These are phyloP conservation scores for Chalciporus pseudorubinellus DNA, from an alignment of 768 basidiomycete genomes.

Conservation along the genomic window DNA sequence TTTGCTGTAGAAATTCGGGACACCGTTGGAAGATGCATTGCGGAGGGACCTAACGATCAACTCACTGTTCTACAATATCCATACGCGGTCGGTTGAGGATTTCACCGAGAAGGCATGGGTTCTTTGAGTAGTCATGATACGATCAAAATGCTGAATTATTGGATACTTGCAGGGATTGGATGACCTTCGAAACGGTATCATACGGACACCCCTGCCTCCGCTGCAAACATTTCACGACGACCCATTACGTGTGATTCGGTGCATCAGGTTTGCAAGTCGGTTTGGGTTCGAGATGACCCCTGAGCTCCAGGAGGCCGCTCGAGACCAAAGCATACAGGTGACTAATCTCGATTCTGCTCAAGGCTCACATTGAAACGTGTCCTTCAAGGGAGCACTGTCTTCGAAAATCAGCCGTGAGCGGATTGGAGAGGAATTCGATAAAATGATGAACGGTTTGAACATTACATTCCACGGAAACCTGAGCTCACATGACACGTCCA, in stretches of 20 bases:
- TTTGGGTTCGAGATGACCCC: conserved; percentile 79
- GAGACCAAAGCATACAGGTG: conserved; percentile 64
- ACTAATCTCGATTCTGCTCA: not conserved
- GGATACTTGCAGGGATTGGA: conserved; percentile 61
- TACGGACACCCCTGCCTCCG: conserved; percentile 88
- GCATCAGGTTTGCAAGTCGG: conserved; percentile 87
- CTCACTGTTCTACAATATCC: conserved; percentile 93
- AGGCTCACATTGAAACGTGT: not conserved
- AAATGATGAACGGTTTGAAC: conserved; percentile 84
- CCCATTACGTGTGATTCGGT: conserved; percentile 88
- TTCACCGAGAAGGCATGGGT: conserved; percentile 68
- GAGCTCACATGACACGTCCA: not conserved
- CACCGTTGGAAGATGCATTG: conserved; percentile 86
- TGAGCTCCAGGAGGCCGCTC: conserved; percentile 62
- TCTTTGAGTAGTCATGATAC: not conserved
- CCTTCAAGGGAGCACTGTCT: conserved; percentile 55
- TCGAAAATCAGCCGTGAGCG: conserved; percentile 89
- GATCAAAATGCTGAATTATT: conserved; percentile 9
- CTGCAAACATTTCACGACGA: conserved; percentile 90
- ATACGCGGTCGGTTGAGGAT: conserved; percentile 83
- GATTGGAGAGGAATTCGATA: conserved; percentile 87
- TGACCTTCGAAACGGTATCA: conserved; percentile 75
- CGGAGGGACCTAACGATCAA: conserved; percentile 95
- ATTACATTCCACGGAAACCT: no score
- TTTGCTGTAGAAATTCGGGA: conserved; percentile 73